Base-by-base conservation (phyloP, 805 yeast genomes). In the Ogataea ganodermae region DNA sequence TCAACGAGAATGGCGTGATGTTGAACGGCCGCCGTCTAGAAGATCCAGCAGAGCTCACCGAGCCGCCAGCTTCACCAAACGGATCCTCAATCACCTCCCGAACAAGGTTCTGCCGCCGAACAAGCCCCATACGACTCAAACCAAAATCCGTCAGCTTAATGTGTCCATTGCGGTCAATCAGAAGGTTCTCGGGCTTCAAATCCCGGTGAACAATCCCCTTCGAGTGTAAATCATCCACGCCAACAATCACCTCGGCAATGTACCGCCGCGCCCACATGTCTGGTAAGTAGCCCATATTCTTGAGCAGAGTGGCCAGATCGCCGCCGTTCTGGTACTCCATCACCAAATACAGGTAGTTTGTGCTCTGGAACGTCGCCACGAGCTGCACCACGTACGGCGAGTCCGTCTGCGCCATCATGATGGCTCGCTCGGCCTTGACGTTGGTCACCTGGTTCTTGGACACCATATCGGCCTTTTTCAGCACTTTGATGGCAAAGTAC, bases 301-400 rank as follows among this genome's bases (percentile, higher is more conserved):
- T 87, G 22, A 94, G 70, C 44, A 95, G 70, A 0, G 96, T 84
- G 0, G 97, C 94, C 60, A 92, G 80, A 65, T 94, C 99, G 27
- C 99, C 99, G 35, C 99, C 99, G 56, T 86, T 89, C 32, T 94
- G 71, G 61, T 89, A 94, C 64, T 94, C 99, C 98, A 95, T 92
- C 2, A 94, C 99, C 56, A 94, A 72, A 60, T 88, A 94, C 14
- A 94, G 71, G 62, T 85, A 90, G 51, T 89, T 95, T 42, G 80
- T 79, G 50, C 89, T 88, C 68, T 94, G 99, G 65, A 94, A 94
- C 27, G 95, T 85, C 43, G 86, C 87, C 59, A 83, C 87, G 24
- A 94, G 72, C 60, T 85, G 90, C 1, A 96, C 98, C 50, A 94
- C 97, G 62, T 86, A 89, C 0, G 96, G 95, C 31, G 92, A 86